Evolutionary conservation across 306 rosid genomes (phyloP).

Genomic region (Acacia melanoxylon): DNA sequence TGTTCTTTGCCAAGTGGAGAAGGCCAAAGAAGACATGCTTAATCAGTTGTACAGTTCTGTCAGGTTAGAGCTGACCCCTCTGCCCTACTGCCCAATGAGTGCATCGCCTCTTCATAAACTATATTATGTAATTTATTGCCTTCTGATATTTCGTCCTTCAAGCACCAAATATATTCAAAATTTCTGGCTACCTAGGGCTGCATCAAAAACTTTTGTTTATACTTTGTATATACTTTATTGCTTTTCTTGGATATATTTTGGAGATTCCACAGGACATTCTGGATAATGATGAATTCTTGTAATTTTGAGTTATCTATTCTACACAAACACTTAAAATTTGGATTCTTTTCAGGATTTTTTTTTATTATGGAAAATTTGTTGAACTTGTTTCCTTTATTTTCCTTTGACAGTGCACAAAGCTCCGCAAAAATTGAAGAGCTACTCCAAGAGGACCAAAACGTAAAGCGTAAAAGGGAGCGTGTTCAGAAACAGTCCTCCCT

Average conservation of each 20-base stretch:
- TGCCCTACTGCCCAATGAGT: slow-evolving; percentile 13
- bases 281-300: slow-evolving; percentile 1
- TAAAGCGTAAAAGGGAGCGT: slow-evolving; percentile 52
- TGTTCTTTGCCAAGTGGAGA: slow-evolving; percentile 68
- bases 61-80: slow-evolving; percentile 40
- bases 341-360: slow-evolving; percentile 16
- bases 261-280: slow-evolving; percentile 1
- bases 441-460: slow-evolving; percentile 51
- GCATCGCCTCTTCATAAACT: slow-evolving; percentile 18
- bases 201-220: neutral
- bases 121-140: neutral
- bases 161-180: neutral
- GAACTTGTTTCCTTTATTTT: neutral
- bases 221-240: slow-evolving; percentile 15
- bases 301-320: slow-evolving; percentile 18
- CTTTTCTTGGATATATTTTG: slow-evolving; percentile 17
- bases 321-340: neutral
- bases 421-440: slow-evolving; percentile 54
- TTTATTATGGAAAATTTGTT: neutral
- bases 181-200: slow-evolving; percentile 11
- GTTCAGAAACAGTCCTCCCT: slow-evolving; percentile 57
- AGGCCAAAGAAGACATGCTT: slow-evolving; percentile 67
- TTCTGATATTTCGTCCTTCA: slow-evolving; percentile 15
- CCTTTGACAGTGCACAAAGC: slow-evolving; percentile 53
- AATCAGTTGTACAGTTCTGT: slow-evolving; percentile 60